A percentile compares a stretch with the other conserved stretches of the same genome.
Evolutionary conservation across 768 basidiomycete genomes (phyloP).

Genomic region (Lactarius akahatsu): DNA sequence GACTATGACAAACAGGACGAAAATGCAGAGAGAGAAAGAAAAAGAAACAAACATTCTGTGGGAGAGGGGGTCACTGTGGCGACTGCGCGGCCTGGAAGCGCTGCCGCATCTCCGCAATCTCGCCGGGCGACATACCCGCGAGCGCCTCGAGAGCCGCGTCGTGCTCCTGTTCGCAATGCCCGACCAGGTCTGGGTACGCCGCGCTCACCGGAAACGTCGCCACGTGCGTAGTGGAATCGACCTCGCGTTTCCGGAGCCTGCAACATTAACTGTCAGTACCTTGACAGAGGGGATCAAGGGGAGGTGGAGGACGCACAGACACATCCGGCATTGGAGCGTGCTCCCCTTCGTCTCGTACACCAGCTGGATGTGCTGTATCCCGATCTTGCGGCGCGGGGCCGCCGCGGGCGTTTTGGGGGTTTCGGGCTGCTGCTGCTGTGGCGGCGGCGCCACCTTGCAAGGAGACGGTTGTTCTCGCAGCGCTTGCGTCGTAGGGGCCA

Average conservation of each 20-base stretch:
- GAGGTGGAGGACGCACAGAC: constrained; percentile 8
- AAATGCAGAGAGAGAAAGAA: neutral
- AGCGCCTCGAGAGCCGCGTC: constrained; percentile 22
- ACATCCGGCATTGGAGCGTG: constrained; percentile 26
- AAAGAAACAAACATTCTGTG: neutral
- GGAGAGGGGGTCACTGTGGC: neutral
- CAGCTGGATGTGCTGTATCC: constrained; percentile 25
- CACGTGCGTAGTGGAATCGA: constrained; percentile 12
- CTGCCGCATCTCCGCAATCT: constrained; percentile 25
- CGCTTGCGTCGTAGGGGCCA: neutral
- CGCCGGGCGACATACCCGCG: constrained; percentile 13
- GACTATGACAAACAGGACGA: neutral
- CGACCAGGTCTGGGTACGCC: constrained; percentile 13
- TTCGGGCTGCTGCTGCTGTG: neutral
- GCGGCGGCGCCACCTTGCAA: neutral
- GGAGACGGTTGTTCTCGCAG: neutral
- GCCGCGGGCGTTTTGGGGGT: neutral
- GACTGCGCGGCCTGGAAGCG: neutral
- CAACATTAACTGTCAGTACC: neutral
- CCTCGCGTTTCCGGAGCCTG: constrained; percentile 21
- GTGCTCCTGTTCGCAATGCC: constrained; percentile 24
- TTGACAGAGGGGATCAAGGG: neutral
- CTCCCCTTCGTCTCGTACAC: constrained; percentile 18
- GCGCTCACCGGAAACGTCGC: constrained; percentile 7
- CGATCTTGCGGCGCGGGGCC: constrained; percentile 13